Conservation (phyloP, 2,329 filamentous ascomycete species). For the Aspergillus aculeatus region DNA sequence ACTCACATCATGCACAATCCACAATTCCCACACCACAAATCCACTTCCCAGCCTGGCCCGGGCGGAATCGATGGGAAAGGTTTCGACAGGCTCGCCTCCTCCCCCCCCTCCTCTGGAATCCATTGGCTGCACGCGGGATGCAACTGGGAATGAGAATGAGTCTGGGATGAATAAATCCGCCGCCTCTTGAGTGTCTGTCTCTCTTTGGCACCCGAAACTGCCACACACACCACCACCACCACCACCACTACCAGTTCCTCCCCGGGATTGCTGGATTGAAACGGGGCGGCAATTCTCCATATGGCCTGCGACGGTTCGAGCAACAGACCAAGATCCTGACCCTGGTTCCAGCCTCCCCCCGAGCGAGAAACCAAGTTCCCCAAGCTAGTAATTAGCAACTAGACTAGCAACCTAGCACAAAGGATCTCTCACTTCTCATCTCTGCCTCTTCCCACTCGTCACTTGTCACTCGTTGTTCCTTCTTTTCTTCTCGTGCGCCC, state of each 20-base stretch:
- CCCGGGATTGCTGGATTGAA: neutral
- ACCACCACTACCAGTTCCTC: neutral
- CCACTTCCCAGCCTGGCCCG: constrained; percentile 7
- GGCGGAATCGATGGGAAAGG: neutral
- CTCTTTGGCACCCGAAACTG: constrained; percentile 1
- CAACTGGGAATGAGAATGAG: neutral
- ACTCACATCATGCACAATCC: neutral
- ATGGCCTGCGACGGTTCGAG: neutral
- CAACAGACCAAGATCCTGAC: constrained; percentile 3
- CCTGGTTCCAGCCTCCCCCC: constrained; percentile 2
- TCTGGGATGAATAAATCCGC: constrained; percentile 9
- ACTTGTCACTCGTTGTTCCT: neutral
- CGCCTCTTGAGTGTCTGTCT: neutral
- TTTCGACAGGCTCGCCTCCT: neutral
- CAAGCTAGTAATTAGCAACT: neutral
- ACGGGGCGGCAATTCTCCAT: constrained; percentile 4
- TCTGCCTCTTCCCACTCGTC: neutral
- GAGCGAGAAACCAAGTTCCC: neutral
- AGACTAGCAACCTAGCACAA: neutral
- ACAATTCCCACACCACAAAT: neutral
- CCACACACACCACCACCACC: neutral
- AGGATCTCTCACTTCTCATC: neutral
- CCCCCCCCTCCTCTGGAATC: too few relatives aligned
- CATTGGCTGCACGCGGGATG: constrained; percentile 7
- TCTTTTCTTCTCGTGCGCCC: neutral